Evolutionary conservation across 73 alveolate species (phyloP), one percentile per base, ranked within the genome.

Genomic region (Paramecium primaurelia): DNA sequence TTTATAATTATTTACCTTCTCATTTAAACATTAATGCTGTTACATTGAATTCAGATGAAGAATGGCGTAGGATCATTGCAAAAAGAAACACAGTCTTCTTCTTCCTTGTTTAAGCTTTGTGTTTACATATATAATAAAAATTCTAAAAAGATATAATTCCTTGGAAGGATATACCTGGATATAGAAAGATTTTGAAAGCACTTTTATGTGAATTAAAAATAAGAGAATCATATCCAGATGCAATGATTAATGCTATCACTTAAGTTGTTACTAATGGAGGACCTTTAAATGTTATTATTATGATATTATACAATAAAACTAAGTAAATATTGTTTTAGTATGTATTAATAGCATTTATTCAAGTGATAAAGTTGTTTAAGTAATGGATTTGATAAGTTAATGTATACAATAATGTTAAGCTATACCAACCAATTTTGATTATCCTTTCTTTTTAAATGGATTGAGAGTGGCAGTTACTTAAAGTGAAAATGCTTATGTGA

Each of bases 101-200:
- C 49, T 45, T 80, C 32, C 26, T 80, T 80, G 49, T 80, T 80
- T 26, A 47, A 42, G 75, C 26, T 40, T 80, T 32, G 11, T 80
- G 91, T 36, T 16, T 26, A 32, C 58, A 80, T 25, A 49, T 80
- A 8, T 18, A 25, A 25, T 32, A 47, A 26, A 42, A 32, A n/a
- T 44, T 80, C 26, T 26, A 42, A 80, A 45, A 47, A 26, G 75
- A 80, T 14, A 42, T 49, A 0, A 80, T 80, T 8, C 91, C 91
- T 9, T 80, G 91, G 91, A 40, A 49, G 10, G 44, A 25, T 40
- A 80, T 80, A 8, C 91, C 91, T 22, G 91, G 91, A 22, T 80
- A 80, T 80, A 45, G 91, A 36, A 45, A 40, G 16, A 40, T 80
- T 4, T 80, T 80, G 30, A 80, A 80, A 18, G 59, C 77, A 5